Evolutionary conservation across 208 protist species (phyloP).

Genomic region (Leishmania major): DNA sequence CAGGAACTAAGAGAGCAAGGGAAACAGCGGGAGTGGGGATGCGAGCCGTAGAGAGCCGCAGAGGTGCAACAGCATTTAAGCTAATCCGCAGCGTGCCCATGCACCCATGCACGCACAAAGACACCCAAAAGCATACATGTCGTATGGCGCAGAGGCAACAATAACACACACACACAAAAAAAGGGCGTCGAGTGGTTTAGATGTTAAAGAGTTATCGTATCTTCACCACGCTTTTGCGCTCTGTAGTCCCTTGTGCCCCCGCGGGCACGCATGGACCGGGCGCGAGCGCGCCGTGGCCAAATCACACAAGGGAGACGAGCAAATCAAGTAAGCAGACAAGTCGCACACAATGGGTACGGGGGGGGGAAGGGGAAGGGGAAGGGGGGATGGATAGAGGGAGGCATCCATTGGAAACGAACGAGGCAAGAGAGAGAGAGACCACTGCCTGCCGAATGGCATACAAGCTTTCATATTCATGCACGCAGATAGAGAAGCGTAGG

Average conservation of each 20-base stretch:
- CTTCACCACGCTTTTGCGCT: neutral
- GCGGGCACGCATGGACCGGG: neutral
- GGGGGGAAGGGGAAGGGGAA: neutral
- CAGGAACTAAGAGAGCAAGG: neutral
- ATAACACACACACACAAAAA: neutral
- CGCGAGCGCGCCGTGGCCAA: neutral
- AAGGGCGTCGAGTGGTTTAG: neutral
- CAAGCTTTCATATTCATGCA: constrained; percentile 5
- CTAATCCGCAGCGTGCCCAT: neutral
- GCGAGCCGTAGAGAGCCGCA: neutral
- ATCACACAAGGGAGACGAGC: neutral
- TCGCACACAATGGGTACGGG: neutral
- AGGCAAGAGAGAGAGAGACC: neutral
- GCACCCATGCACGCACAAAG: neutral
- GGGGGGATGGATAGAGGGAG: neutral
- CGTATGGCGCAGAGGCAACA: neutral
- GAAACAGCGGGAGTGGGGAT: neutral
- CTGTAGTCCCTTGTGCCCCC: neutral
- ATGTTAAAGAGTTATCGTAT: neutral
- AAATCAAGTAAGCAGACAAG: neutral
- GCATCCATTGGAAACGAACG: neutral
- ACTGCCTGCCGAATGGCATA: neutral
- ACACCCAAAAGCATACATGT: neutral
- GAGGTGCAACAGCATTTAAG: neutral
- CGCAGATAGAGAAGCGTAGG: neutral